Percentiles rank a stretch among this genome's conserved stretches.
Conservation (phyloP, 2,329 filamentous ascomycete species). For the Calonectria henricotiae region DNA sequence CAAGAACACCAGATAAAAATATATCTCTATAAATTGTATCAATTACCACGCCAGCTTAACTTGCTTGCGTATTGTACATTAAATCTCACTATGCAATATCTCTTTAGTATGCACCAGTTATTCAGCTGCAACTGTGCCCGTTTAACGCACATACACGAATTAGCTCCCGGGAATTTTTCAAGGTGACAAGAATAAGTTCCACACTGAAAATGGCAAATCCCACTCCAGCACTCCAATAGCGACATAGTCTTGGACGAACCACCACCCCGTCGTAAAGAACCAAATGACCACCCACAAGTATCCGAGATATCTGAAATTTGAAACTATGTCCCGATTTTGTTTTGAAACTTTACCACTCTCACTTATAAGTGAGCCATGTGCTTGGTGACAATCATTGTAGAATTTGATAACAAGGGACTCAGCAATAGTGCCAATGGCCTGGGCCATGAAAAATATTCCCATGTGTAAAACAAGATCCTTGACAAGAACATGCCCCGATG, state of each 20-base stretch:
- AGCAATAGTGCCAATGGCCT: slow-evolving; percentile 24
- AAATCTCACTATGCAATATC: no score
- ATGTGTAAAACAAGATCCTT: slow-evolving; percentile 20
- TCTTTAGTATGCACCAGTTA: no score
- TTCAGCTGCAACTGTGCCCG: no score
- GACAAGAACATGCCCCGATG: slow-evolving; percentile 5
- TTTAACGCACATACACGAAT: no score
- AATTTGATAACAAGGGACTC: slow-evolving; percentile 20
- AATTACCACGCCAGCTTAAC: no score
- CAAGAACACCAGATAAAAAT: no score
- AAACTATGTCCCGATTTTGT: accelerated
- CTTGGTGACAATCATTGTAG: not conserved
- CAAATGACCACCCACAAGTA: slow-evolving; percentile 36
- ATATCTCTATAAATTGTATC: no score
- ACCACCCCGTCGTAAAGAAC: slow-evolving; percentile 38
- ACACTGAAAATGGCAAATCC: slow-evolving; percentile 35
- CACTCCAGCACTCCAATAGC: slow-evolving; percentile 35
- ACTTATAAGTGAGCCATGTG: not conserved
- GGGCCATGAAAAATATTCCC: slow-evolving; percentile 32
- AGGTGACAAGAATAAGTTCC: not conserved
- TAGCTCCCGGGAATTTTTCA: no score
- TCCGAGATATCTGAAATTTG: not conserved
- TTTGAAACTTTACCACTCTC: not conserved
- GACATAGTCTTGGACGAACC: slow-evolving; percentile 35
- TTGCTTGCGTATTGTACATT: no score